Evolutionary conservation across 192 early-diverging fungal species (phyloP), one percentile per base, ranked within the genome.

Genomic region (Coemansia sp.): DNA sequence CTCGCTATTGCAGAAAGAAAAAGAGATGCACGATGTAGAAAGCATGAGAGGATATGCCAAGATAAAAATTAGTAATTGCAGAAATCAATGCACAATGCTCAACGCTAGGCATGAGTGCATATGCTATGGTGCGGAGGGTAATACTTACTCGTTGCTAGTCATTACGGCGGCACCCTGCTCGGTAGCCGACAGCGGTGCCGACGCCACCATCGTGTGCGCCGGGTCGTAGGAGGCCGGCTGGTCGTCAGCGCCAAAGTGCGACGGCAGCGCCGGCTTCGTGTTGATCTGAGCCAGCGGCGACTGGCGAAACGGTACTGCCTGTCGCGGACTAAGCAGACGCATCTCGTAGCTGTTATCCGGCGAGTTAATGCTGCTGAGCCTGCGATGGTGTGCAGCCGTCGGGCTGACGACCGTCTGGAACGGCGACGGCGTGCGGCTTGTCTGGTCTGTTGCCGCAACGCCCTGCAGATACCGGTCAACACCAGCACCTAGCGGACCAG

Each of bases 261-360:
- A 60, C 13, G 56, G 41, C n/a, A 47, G 22, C 8, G 33, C 48
- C 1, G 61, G 58, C 43, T 55, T 59, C 27, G 53, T 30, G 13
- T 30, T 47, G 1, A 58, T 3, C 51, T 42, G 42, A 1, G 67
- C 67, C 41, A 77, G 64, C 14, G 73, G 73, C 24, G 73, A 77
- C 48, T 77, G 73, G n/a, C 50, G 59, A 45, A 66, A 66, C n/a
- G 67, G 73, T 27, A 51, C 27, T 0, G 67, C 22, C 14, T 62
- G 64, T 23, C 51, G 63, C 3, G 55, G 59, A 15, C 66, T 58
- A 6, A 76, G 63, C 37, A 70, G 21, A 22, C 59, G 59, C 67
- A 77, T 69, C 47, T 77, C 73, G 63, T 66, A 76, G 46, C 42
- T 62, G 58, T 66, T 59, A 22, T 56, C 52, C 15, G 27, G 34